Percentiles rank a stretch among this genome's conserved stretches.
phyloP scores from a whole-genome alignment of 2,329 filamentous ascomycete species.

The Fusarium odoratissimum region DNA sequence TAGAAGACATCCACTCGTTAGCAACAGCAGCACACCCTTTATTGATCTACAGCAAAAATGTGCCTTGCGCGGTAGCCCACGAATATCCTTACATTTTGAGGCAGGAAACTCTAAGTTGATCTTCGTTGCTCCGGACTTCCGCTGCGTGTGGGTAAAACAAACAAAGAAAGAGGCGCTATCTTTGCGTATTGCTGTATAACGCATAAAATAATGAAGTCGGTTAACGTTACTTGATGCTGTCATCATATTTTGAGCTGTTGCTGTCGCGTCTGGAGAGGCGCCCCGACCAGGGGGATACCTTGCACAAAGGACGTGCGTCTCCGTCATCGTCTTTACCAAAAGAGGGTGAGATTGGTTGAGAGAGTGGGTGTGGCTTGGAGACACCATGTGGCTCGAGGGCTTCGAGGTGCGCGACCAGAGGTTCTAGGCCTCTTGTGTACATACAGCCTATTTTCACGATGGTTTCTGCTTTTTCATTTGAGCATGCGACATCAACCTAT shows the following conservation, averaged over 20 bases:
- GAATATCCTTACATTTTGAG: slow-evolving; percentile 3
- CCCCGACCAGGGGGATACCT: slow-evolving; percentile 18
- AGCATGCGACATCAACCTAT: neutral
- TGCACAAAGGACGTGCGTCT: slow-evolving; percentile 14
- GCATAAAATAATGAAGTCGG: neutral
- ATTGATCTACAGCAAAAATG: slow-evolving; percentile 31
- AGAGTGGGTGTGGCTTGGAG: slow-evolving; percentile 9
- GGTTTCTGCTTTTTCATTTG: neutral
- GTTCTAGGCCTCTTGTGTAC: slow-evolving; percentile 15
- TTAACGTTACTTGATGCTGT: slow-evolving; percentile 22
- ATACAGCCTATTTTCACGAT: slow-evolving; percentile 14
- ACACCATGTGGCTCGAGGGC: slow-evolving; percentile 31
- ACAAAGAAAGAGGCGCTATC: neutral
- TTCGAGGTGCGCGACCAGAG: slow-evolving; percentile 10
- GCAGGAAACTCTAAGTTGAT: slow-evolving; percentile 12
- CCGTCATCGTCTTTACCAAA: slow-evolving; percentile 22
- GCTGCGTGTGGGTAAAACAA: neutral
- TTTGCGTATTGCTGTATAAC: neutral
- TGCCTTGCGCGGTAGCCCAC: slow-evolving; percentile 15
- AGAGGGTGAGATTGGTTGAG: slow-evolving; percentile 10
- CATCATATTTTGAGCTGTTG: slow-evolving; percentile 18
- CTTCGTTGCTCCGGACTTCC: slow-evolving; percentile 1
- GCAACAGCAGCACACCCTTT: slow-evolving; percentile 33
- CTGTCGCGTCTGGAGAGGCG: slow-evolving; percentile 7
- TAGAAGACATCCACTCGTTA: slow-evolving; percentile 19